Percentiles rank a stretch among this genome's conserved stretches.
Evolutionary conservation across 2,329 filamentous ascomycete species (phyloP).

Genomic region (Ceratocystis ficicola): DNA sequence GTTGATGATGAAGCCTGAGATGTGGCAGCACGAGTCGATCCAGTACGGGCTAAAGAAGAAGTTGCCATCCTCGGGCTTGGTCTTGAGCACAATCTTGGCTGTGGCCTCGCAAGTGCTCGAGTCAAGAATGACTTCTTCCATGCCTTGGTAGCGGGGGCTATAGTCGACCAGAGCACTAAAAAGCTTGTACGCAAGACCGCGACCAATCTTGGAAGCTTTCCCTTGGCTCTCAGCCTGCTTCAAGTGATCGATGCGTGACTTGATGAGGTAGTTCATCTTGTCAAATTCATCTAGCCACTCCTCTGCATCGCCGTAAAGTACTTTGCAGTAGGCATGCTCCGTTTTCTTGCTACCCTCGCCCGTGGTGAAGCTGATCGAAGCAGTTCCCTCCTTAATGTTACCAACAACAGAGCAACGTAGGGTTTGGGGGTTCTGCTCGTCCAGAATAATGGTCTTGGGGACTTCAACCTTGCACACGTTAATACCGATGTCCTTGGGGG

Average conservation of each 20-base stretch:
- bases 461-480: constrained; percentile 59
- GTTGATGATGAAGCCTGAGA: constrained; percentile 51
- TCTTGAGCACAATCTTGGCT: constrained; percentile 39
- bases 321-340: constrained; percentile 50
- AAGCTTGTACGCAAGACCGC: constrained; percentile 67
- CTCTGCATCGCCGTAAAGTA: constrained; percentile 48
- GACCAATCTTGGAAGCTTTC: constrained; percentile 58
- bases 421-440: constrained; percentile 41
- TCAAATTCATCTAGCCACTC: constrained; percentile 54
- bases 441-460: constrained; percentile 54
- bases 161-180: constrained; percentile 48
- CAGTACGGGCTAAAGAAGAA: constrained; percentile 47
- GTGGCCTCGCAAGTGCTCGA: constrained; percentile 45
- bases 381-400: constrained; percentile 42
- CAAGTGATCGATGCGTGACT: constrained; percentile 46
- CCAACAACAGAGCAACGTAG: constrained; percentile 49
- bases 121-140: constrained; percentile 45
- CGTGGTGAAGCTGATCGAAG: constrained; percentile 47
- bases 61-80: constrained; percentile 36
- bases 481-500: constrained; percentile 41
- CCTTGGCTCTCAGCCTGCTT: constrained; percentile 50
- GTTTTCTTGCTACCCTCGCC: constrained; percentile 46
- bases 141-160: constrained; percentile 41
- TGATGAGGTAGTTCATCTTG: constrained; percentile 57
- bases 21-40: constrained; percentile 47